phyloP scores from a whole-genome alignment of 352 stramenopile species.

The Phytophthora cactorum region DNA sequence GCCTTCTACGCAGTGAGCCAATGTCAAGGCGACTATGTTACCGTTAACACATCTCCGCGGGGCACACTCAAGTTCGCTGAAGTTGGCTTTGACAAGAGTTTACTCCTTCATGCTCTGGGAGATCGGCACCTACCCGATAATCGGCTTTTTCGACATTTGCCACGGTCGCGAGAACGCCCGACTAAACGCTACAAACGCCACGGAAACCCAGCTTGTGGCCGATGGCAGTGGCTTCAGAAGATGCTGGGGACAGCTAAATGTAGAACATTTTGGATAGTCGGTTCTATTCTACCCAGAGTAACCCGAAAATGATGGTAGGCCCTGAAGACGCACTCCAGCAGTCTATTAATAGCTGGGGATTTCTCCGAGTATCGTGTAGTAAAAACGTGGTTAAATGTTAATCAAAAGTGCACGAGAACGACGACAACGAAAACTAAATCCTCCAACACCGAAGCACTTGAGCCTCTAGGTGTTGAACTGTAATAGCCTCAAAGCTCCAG shows the following conservation, averaged over 20 bases:
- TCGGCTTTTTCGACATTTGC: not conserved
- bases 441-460: conserved; percentile 53
- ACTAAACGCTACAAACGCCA: not conserved
- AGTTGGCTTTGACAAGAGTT: conserved; percentile 14
- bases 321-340: too few species aligned
- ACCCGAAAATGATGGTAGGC: too few species aligned
- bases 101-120: conserved; percentile 17
- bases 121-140: not conserved
- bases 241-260: not conserved
- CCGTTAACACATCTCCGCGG: not conserved
- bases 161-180: not conserved
- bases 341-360: too few species aligned
- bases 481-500: not conserved
- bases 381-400: conserved; percentile 11
- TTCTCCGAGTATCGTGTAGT: too few species aligned
- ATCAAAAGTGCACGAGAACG: not conserved
- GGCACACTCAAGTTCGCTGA: conserved; percentile 1
- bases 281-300: too few species aligned
- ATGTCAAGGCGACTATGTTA: conserved; percentile 10
- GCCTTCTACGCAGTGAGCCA: conserved; percentile 11
- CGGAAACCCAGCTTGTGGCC: not conserved
- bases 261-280: too few species aligned
- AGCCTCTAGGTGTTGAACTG: conserved; percentile 47
- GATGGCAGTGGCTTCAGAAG: not conserved
- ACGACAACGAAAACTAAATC: not conserved